phyloP scores from a whole-genome alignment of 306 rosid species.

The Mimosa pudica region DNA sequence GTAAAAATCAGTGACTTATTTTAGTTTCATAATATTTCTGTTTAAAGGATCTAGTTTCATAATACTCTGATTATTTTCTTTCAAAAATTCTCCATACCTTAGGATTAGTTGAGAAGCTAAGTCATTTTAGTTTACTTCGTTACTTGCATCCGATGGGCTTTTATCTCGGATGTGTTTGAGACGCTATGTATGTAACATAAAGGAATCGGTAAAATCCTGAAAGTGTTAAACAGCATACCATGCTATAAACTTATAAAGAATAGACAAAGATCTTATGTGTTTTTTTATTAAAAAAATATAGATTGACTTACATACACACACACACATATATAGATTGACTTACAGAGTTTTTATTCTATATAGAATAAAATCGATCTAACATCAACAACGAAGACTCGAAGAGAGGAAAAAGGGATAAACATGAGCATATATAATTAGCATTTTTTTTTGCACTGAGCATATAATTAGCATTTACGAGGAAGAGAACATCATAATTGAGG shows the following conservation, averaged over 20 bases:
- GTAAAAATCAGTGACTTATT: neutral
- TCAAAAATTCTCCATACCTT: neutral
- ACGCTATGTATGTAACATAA: too few relatives aligned
- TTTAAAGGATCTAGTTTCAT: neutral
- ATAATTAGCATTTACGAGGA: conserved; percentile 23
- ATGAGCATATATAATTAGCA: neutral
- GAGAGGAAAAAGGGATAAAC: neutral
- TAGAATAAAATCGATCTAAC: too few relatives aligned
- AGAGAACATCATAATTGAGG: conserved; percentile 22
- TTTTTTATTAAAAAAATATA: too few relatives aligned
- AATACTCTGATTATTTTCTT: too few relatives aligned
- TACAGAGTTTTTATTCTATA: too few relatives aligned
- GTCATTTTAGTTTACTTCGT: neutral
- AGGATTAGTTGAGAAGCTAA: too few relatives aligned
- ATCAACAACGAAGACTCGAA: neutral
- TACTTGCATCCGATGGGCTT: neutral
- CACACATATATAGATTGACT: too few relatives aligned
- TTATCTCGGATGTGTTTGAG: too few relatives aligned
- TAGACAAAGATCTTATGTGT: too few relatives aligned
- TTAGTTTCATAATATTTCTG: too few relatives aligned
- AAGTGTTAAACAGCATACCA: neutral
- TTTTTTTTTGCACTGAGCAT: neutral
- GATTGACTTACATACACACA: neutral
- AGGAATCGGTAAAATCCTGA: neutral
- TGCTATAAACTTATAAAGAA: too few relatives aligned